Evolutionary conservation across 1,284 basidiomycete genomes (phyloP), one percentile per base, ranked within the genome.

Genomic region (Papiliotrema flavescens): DNA sequence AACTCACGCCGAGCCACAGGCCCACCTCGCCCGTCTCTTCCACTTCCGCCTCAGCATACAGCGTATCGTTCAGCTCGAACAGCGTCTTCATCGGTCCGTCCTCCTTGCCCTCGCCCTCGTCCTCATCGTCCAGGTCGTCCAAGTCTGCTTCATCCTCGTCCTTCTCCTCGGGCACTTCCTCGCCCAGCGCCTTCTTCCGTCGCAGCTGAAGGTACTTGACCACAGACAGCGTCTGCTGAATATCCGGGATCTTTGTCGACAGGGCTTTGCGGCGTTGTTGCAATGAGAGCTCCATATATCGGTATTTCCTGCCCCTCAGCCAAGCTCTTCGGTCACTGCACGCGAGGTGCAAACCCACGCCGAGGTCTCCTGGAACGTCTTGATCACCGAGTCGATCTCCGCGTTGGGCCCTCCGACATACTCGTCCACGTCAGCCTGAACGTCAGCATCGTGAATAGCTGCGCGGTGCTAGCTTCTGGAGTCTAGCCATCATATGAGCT

Each of bases 231-330:
- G 94, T 98, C 78, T 95, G 93, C 67, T 85, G 84, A 67, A 98
- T 94, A 75, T 98, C 96, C 0, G 95, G 95, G 46, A 98, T 94
- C 81, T 98, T 98, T 60, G 90, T 89, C 64, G 91, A 87, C 5
- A 98, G 80, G 1, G 87, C 86, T 54, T 82, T 81, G 49, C 88
- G 82, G 45, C 93, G 83, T 71, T 92, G 88, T 14, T 86, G 81
- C 46, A 95, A 81, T 70, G 87, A 94, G 35, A 85, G 79, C 68
- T 98, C 95, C 95, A 98, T 98, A 78, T 95, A 96, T 56, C 90
- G 88, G 80, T 98, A 98, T 81, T 98, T 98, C 60, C 93, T 97
- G 78, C 65, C 69, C 6, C 17, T 34, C 15, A 50, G 49, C n/a
- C 34, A 20, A 32, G 44, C n/a, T n/a, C n/a, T n/a, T n/a, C n/a